phyloP scores from a whole-genome alignment of 768 basidiomycete genomes.

The Kwoniella botswanensis region DNA sequence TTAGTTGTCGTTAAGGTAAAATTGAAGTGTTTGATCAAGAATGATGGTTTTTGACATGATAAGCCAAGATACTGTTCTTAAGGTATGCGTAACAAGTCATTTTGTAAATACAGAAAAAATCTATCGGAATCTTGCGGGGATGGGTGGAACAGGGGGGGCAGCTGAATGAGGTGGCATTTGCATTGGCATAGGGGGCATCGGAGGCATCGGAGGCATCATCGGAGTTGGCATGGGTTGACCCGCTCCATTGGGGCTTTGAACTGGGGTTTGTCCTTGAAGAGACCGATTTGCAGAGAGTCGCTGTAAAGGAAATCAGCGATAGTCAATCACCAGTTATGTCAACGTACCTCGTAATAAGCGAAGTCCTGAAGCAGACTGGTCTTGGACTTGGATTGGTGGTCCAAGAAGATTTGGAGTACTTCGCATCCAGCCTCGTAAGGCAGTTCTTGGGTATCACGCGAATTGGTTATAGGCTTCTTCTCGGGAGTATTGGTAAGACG shows the following conservation, averaged over 20 bases:
- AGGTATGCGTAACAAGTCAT: background rate
- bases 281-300: conserved; percentile 29
- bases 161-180: conserved; percentile 14
- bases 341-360: conserved; percentile 56
- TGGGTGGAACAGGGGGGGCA: conserved; percentile 35
- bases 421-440: conserved; percentile 95
- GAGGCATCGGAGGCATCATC: conserved; percentile 11
- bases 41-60: background rate
- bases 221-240: conserved; percentile 1
- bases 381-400: conserved; percentile 75
- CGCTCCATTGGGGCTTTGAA: conserved; percentile 16
- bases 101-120: background rate
- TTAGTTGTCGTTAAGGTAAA: background rate
- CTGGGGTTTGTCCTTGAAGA: background rate
- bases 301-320: background rate
- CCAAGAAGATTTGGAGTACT: conserved; percentile 93
- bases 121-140: conserved; percentile 38
- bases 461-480: conserved; percentile 97
- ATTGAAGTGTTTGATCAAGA: background rate
- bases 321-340: background rate
- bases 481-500: conserved; percentile 80
- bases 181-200: conserved; percentile 26
- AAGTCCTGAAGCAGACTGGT: conserved; percentile 88
- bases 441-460: conserved; percentile 95
- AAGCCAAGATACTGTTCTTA: background rate